Conservation (phyloP, 2,329 filamentous ascomycete species). For the Fusarium odoratissimum region DNA sequence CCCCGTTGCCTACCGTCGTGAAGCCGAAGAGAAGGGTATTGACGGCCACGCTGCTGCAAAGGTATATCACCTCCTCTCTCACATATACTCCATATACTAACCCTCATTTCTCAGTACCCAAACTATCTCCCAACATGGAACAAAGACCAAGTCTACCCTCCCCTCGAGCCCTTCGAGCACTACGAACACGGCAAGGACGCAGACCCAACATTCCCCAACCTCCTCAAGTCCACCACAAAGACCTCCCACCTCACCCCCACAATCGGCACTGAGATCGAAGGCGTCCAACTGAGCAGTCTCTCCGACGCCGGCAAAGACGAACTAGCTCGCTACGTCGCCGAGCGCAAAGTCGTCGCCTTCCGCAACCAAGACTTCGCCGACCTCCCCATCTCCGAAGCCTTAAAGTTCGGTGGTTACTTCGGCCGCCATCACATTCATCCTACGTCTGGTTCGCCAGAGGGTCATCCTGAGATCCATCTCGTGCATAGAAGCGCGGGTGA, state of each 20-base stretch:
- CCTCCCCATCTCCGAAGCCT: slow-evolving; percentile 75
- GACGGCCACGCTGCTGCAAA: slow-evolving; percentile 41
- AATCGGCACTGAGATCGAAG: slow-evolving; percentile 78
- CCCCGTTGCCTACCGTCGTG: slow-evolving; percentile 33
- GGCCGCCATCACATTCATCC: slow-evolving; percentile 86
- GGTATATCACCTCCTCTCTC: neutral
- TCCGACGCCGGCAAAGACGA: slow-evolving; percentile 78
- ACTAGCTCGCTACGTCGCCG: slow-evolving; percentile 78
- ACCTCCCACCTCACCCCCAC: slow-evolving; percentile 75
- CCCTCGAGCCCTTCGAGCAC: slow-evolving; percentile 76
- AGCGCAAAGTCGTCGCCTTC: slow-evolving; percentile 84
- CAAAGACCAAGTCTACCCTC: slow-evolving; percentile 70
- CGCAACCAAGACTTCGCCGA: slow-evolving; percentile 79
- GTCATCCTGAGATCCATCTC: slow-evolving; percentile 80
- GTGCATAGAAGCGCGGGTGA: slow-evolving; percentile 75
- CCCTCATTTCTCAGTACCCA: slow-evolving; percentile 62
- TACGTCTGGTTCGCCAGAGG: slow-evolving; percentile 78
- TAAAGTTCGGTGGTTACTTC: slow-evolving; percentile 79
- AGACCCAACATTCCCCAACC: slow-evolving; percentile 74
- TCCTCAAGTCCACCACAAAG: slow-evolving; percentile 66
- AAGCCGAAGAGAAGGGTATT: slow-evolving; percentile 36
- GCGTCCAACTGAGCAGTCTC: slow-evolving; percentile 77
- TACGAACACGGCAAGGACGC: slow-evolving; percentile 82
- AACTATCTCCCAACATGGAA: slow-evolving; percentile 81
- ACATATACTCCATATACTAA: neutral